Evolutionary conservation across 169 alveolate genomes (phyloP), one percentile per base, ranked within the genome.

Genomic region (Cryptosporidium parvum): DNA sequence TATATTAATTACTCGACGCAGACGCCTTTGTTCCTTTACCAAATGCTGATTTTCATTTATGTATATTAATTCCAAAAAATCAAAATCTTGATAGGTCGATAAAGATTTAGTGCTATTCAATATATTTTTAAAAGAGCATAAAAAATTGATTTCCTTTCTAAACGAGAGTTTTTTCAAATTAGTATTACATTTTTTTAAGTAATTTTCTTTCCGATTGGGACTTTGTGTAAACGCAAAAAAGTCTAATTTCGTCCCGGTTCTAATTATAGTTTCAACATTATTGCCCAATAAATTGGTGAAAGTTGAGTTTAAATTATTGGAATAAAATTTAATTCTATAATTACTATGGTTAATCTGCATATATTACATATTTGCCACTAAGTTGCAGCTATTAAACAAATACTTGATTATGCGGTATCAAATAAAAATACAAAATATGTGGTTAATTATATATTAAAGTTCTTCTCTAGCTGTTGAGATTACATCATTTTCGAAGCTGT

Each of bases 351-450:
- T 2, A 65, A 31, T 31, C 51, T 65, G 72, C 72, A 65, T 65
- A n/a, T 35, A 65, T 65, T 37, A 65, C 44, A 33, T 65, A 33
- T 65, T 65, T 12, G 23, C 8, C n/a, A 56, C 23, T 16, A 56
- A 56, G 67, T n/a, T 56, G 35, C 5, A 65, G 33, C 29, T 65
- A 65, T 21, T 65, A 37, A 65, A 65, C 44, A 65, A 65, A 12
- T 65, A 65, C 72, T 65, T 65, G 72, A 31, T 65, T 10, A 31
- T 65, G 67, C 67, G 67, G 67, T 56, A 56, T 56, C 18, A 23
- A 23, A 56, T 5, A 3, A 18, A 53, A 56, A 56, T 56, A 56
- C 67, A 56, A n/a, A 56, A 7, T 9, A 65, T 35, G 51, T 26
- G 26, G 23, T 31, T 14, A 33, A 26, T 59, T 59, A 59, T 21